phyloP scores from a whole-genome alignment of 2,329 filamentous ascomycete species.

The Westerdykella ornata region DNA sequence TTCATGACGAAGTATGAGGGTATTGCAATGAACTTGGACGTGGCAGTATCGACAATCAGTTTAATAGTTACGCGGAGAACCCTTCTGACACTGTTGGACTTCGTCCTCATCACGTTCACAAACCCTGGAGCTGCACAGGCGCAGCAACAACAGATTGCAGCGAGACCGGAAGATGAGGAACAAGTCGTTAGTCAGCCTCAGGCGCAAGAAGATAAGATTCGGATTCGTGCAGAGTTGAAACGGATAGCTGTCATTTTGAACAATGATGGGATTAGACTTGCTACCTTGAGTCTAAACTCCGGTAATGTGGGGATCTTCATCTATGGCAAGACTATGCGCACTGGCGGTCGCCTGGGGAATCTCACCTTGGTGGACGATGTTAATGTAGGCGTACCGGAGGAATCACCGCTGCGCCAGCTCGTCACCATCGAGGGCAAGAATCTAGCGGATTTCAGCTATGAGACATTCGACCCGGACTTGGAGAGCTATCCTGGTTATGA shows the following conservation, averaged over 20 bases:
- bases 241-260: conserved; percentile 92
- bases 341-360: conserved; percentile 80
- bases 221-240: conserved; percentile 88
- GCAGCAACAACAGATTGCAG: conserved; percentile 25
- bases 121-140: conserved; percentile 48
- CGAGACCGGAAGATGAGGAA: conserved; percentile 30
- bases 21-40: conserved; percentile 86
- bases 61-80: conserved; percentile 90
- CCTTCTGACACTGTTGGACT: conserved; percentile 84
- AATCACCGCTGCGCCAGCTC: conserved; percentile 75
- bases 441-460: conserved; percentile 92
- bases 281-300: conserved; percentile 85
- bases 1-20: conserved; percentile 89
- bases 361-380: conserved; percentile 88
- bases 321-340: conserved; percentile 75
- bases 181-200: conserved; percentile 34
- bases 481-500: conserved; percentile 88
- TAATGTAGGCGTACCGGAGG: conserved; percentile 76
- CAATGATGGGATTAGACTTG: conserved; percentile 91
- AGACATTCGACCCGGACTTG: conserved; percentile 77
- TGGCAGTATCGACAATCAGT: conserved; percentile 91
- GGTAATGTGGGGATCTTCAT: conserved; percentile 88
- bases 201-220: conserved; percentile 64
- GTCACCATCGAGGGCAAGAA: conserved; percentile 94
- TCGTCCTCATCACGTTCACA: conserved; percentile 87